Conservation (phyloP, 148 eudicot species). For the Camellia lanceoleosa region DNA sequence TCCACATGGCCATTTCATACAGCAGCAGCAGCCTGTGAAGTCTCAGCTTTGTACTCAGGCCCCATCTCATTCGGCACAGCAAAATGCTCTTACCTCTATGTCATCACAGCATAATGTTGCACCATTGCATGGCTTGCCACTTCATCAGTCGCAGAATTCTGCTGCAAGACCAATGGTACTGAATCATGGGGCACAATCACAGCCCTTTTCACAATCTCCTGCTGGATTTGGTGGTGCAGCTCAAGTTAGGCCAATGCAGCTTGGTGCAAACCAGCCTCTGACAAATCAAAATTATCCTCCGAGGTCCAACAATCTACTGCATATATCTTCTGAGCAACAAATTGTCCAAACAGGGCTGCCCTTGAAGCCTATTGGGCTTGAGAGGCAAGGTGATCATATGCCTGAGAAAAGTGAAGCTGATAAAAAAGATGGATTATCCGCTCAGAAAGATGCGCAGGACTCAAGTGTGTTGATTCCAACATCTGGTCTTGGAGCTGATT, state of each 20-base stretch:
- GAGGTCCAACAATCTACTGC: conserved; percentile 24
- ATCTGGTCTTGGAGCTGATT: conserved; percentile 25
- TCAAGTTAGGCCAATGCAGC: conserved; percentile 51
- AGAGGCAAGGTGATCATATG: conserved; percentile 28
- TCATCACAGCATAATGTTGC: conserved; percentile 37
- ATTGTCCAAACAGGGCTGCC: conserved; percentile 32
- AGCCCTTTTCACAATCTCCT: conserved; percentile 38
- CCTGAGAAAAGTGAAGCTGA: conserved; percentile 24
- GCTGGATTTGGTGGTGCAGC: conserved; percentile 41
- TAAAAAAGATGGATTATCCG: conserved; percentile 24
- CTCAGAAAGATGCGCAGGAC: conserved; percentile 27
- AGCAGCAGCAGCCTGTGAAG: conserved; percentile 32
- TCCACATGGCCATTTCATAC: conserved; percentile 33
- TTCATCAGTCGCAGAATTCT: conserved; percentile 46
- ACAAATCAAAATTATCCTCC: conserved; percentile 41
- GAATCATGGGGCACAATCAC: conserved; percentile 44
- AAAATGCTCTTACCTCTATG: conserved; percentile 20
- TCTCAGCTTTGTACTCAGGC: conserved; percentile 45
- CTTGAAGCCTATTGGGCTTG: conserved; percentile 25
- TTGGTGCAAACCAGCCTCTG: conserved; percentile 31
- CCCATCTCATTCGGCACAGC: conserved; percentile 31
- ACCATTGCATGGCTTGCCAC: conserved; percentile 35
- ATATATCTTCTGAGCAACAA: conserved; percentile 31
- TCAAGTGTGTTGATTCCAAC: conserved; percentile 20
- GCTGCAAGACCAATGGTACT: conserved; percentile 44